These are phyloP conservation scores for Anisogramma anomala DNA, from an alignment of 2,329 filamentous ascomycete genomes.

Conservation along the genomic window DNA sequence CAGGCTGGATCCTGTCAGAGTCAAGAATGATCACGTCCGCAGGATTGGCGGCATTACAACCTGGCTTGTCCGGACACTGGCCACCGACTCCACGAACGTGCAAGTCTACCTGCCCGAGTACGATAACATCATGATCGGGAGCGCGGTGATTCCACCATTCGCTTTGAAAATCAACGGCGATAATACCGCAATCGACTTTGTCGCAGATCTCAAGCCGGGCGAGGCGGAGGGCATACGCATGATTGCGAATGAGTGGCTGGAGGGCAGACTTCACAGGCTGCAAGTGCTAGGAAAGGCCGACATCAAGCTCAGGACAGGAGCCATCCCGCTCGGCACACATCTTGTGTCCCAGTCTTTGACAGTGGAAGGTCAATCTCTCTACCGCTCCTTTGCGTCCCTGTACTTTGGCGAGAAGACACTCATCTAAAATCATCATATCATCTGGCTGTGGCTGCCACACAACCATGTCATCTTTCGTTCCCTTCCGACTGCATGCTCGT, in stretches of 20 bases:
- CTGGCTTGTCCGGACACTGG: slow-evolving; percentile 66
- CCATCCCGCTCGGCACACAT: slow-evolving; percentile 70
- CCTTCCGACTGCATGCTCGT: slow-evolving; percentile 14
- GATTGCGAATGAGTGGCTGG: slow-evolving; percentile 80
- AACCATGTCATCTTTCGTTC: slow-evolving; percentile 6
- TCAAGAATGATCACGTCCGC: slow-evolving; percentile 58
- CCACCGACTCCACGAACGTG: slow-evolving; percentile 61
- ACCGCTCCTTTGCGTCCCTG: slow-evolving; percentile 48
- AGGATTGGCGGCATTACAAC: slow-evolving; percentile 68
- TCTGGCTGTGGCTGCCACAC: slow-evolving; percentile 1
- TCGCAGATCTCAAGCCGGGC: slow-evolving; percentile 65
- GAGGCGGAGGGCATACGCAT: slow-evolving; percentile 64
- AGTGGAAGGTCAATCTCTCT: slow-evolving; percentile 73
- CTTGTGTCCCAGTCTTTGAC: slow-evolving; percentile 60
- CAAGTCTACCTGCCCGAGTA: slow-evolving; percentile 76
- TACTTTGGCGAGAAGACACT: slow-evolving; percentile 49
- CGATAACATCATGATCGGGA: slow-evolving; percentile 64
- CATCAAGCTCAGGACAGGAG: slow-evolving; percentile 64
- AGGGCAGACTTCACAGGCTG: slow-evolving; percentile 61
- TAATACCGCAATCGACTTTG: slow-evolving; percentile 65
- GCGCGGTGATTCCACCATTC: slow-evolving; percentile 62
- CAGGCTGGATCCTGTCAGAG: slow-evolving; percentile 64
- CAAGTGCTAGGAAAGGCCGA: slow-evolving; percentile 62
- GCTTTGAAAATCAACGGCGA: slow-evolving; percentile 69
- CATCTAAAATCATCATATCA: slow-evolving; percentile 20